These are phyloP conservation scores for Angomonas deanei DNA, from an alignment of 208 protist species.

Conservation along the genomic window DNA sequence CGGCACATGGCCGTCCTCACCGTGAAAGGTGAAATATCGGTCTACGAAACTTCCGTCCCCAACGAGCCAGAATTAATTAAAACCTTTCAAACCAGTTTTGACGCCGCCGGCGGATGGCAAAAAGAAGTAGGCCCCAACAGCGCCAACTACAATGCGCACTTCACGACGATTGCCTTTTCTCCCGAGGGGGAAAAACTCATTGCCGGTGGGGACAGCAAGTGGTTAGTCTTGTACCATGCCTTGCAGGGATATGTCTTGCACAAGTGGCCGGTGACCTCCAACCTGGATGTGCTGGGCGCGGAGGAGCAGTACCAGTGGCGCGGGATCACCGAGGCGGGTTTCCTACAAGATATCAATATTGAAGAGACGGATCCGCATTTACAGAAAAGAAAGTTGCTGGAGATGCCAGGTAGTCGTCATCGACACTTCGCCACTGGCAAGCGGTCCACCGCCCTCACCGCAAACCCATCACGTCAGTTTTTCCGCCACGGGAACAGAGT, in stretches of 20 bases:
- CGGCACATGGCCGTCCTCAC: constrained; percentile 81
- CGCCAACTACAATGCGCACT: constrained; percentile 75
- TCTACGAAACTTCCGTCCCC: constrained; percentile 81
- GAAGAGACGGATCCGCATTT: constrained; percentile 81
- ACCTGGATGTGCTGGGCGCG: constrained; percentile 79
- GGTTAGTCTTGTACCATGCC: constrained; percentile 85
- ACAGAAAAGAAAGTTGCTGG: constrained; percentile 66
- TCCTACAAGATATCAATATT: constrained; percentile 81
- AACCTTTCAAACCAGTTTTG: constrained; percentile 78
- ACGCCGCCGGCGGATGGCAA: constrained; percentile 82
- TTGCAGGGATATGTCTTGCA: constrained; percentile 83
- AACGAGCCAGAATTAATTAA: constrained; percentile 83
- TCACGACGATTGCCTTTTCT: constrained; percentile 84
- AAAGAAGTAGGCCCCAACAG: constrained; percentile 77
- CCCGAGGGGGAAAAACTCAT: constrained; percentile 85
- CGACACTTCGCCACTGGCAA: constrained; percentile 87
- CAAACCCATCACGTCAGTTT: constrained; percentile 78
- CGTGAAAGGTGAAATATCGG: constrained; percentile 75
- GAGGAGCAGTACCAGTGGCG: constrained; percentile 91
- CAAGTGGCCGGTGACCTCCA: constrained; percentile 89
- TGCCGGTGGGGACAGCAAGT: constrained; percentile 86
- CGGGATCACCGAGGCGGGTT: constrained; percentile 74
- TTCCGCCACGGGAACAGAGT: constrained; percentile 76
- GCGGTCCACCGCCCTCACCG: constrained; percentile 80
- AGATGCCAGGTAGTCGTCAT: constrained; percentile 88